A percentile compares a stretch with the other conserved stretches of the same genome.
Conservation (phyloP, 2,329 filamentous ascomycete species). For the Aspergillus viridinutans region DNA sequence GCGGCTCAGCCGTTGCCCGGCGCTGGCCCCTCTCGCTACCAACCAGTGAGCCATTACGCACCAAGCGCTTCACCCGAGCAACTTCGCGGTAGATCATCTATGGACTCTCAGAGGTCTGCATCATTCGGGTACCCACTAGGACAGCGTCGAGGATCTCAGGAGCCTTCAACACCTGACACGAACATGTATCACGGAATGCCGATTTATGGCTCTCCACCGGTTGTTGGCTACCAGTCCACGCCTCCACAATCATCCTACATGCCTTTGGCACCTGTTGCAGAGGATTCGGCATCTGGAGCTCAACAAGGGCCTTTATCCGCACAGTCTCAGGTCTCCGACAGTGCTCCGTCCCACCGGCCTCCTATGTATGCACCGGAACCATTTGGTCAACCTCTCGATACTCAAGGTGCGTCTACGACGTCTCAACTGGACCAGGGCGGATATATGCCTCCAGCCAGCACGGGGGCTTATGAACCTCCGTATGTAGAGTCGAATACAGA, state of each 20-base stretch:
- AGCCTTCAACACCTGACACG: slow-evolving; percentile 32
- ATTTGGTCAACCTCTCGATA: slow-evolving; percentile 19
- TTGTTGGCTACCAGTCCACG: slow-evolving; percentile 32
- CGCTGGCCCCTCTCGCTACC: slow-evolving; percentile 40
- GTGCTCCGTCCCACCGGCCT: slow-evolving; percentile 28
- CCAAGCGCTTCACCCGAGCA: slow-evolving; percentile 51
- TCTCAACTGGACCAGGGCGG: slow-evolving; percentile 25
- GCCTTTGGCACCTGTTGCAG: slow-evolving; percentile 38
- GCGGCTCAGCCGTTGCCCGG: slow-evolving; percentile 30
- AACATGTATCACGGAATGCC: slow-evolving; percentile 29
- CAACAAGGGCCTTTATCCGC: slow-evolving; percentile 15
- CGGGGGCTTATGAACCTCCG: slow-evolving; percentile 34
- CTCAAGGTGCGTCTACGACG: slow-evolving; percentile 17
- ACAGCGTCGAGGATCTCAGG: slow-evolving; percentile 36
- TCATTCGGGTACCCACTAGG: slow-evolving; percentile 31
- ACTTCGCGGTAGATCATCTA: slow-evolving; percentile 45
- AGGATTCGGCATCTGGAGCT: slow-evolving; percentile 28
- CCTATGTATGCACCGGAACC: slow-evolving; percentile 7
- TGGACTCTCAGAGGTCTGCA: slow-evolving; percentile 44
- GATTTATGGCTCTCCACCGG: slow-evolving; percentile 30
- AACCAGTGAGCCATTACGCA: slow-evolving; percentile 42
- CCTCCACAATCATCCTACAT: slow-evolving; percentile 37
- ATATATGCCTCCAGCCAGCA: slow-evolving; percentile 30
- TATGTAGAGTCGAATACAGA: slow-evolving; percentile 32
- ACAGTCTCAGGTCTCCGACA: slow-evolving; percentile 20